A percentile compares a stretch with the other conserved stretches of the same genome.
phyloP scores from a whole-genome alignment of 495 filamentous ascomycete species.

The Parathielavia appendiculata region DNA sequence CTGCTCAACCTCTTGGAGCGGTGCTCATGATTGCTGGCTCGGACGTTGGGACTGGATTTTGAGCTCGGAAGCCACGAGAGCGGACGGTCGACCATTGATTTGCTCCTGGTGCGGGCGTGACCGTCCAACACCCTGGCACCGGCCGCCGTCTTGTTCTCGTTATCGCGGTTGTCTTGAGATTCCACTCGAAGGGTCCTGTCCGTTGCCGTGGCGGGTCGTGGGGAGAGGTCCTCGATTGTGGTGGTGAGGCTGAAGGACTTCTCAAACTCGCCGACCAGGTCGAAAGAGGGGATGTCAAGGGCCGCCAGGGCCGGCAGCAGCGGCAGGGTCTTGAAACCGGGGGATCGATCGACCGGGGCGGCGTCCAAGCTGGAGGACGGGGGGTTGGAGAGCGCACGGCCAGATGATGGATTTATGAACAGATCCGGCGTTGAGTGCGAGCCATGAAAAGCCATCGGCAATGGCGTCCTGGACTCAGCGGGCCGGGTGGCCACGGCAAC shows the following conservation, averaged over 20 bases:
- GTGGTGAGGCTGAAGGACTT: constrained; percentile 34
- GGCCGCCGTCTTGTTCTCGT: constrained; percentile 2
- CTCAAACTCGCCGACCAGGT: constrained; percentile 39
- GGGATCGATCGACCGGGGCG: constrained; percentile 9
- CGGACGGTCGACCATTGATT: constrained; percentile 39
- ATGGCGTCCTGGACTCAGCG: constrained; percentile 31
- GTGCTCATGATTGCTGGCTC: constrained; percentile 17
- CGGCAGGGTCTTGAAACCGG: constrained; percentile 29
- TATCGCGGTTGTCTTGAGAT: constrained; percentile 19
- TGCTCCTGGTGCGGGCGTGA: constrained; percentile 32
- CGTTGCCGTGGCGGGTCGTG: constrained; percentile 11
- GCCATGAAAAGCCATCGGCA: constrained; percentile 26
- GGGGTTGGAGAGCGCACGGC: constrained; percentile 21
- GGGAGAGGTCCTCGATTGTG: constrained; percentile 4
- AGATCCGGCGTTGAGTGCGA: constrained; percentile 36
- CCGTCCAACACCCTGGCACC: constrained; percentile 25
- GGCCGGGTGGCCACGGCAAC: constrained; percentile 39
- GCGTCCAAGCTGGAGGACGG: constrained; percentile 17
- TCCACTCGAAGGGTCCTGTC: not conserved
- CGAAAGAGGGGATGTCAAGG: constrained; percentile 44
- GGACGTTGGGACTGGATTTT: constrained; percentile 35
- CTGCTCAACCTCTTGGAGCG: constrained; percentile 23
- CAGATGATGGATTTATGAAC: constrained; percentile 9
- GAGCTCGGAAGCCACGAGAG: constrained; percentile 44
- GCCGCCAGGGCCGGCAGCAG: constrained; percentile 33